Base-by-base conservation (phyloP, 2,329 filamentous ascomycete species). In the Nigrospora sphaerica region DNA sequence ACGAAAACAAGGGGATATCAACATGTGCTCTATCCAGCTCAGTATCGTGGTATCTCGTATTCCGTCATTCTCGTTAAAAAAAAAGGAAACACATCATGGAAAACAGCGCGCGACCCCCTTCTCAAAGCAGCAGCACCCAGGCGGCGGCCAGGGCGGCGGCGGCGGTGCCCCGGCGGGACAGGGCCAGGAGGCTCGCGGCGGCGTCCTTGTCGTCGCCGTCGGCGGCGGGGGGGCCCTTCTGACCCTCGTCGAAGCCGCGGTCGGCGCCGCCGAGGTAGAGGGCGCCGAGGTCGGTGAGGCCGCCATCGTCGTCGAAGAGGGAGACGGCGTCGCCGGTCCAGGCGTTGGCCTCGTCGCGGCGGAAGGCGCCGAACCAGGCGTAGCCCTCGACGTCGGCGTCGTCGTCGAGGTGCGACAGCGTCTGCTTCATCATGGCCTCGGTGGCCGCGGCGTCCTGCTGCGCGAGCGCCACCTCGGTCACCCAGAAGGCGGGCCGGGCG, bases 341-440 rank as follows among this genome's bases (percentile, higher is more conserved):
- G 16, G 54, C 57, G 38, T 69, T 69, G 7, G 65, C 63, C 37
- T 68, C 59, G 19, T 64, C 57, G 0, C 57, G 53, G 2, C 68
- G 59, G 37, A 70, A 70, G 0, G 60, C 62, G 1, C 68, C 68
- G 45, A 68, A 71, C 68, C 68, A 71, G 0, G 68, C 66, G 42
- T 71, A 71, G 0, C 57, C 63, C 16, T 63, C 52, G 1, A 71
- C 61, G 17, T 62, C 60, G 12, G 64, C 57, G 0, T 57, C 52
- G 0, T 46, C 48, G 6, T 71, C 68, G 6, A 71, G 54, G 41
- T 64, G 65, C 0, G 48, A 28, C 12, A 70, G 49, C 33, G 62
- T 66, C 49, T 68, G 54, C 33, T 67, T 69, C 64, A 71, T 64
- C 68, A 70, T 71, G 2, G 57, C 48, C 3, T 65, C 44, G 1